These are phyloP conservation scores for Hemileia vastatrix DNA, from an alignment of 1,284 basidiomycete species.

Conservation along the genomic window DNA sequence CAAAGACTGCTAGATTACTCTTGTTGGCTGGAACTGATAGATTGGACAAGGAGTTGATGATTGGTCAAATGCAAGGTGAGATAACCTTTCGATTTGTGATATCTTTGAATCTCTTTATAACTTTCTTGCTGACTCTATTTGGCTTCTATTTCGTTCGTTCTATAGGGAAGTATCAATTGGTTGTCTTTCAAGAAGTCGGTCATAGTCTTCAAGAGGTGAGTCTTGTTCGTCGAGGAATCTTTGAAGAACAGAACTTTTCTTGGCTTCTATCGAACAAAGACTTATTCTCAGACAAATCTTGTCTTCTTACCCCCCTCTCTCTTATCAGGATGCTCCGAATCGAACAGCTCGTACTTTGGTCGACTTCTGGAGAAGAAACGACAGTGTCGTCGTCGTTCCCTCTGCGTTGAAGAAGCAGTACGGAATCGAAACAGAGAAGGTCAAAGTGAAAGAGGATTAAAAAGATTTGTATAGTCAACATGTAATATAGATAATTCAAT, in stretches of 20 bases:
- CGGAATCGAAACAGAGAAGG: neutral
- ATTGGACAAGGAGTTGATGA: conserved; percentile 85
- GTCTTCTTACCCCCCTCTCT: conserved; percentile 6
- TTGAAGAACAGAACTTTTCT: no score
- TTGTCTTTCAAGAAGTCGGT: conserved; percentile 73
- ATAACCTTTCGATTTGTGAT: neutral
- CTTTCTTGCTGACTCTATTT: neutral
- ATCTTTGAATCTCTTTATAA: neutral
- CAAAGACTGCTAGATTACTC: conserved; percentile 69
- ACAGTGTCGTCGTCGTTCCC: conserved; percentile 60
- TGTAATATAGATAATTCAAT: neutral
- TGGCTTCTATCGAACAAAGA: neutral
- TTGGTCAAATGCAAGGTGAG: conserved; percentile 72
- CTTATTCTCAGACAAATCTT: neutral
- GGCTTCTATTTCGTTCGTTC: conserved; percentile 21
- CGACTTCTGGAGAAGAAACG: conserved; percentile 85
- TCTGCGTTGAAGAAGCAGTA: neutral
- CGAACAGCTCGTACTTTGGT: conserved; percentile 66
- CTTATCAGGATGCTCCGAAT: conserved; percentile 66
- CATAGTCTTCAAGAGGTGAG: conserved; percentile 87
- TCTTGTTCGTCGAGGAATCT: conserved; percentile 11
- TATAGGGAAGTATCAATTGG: conserved; percentile 90
- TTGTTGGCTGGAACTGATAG: conserved; percentile 85
- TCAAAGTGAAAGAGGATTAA: no score
- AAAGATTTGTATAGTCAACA: neutral